Evolutionary conservation across 2,329 filamentous ascomycete genomes (phyloP).

Genomic region (Cladorrhinum sp.): DNA sequence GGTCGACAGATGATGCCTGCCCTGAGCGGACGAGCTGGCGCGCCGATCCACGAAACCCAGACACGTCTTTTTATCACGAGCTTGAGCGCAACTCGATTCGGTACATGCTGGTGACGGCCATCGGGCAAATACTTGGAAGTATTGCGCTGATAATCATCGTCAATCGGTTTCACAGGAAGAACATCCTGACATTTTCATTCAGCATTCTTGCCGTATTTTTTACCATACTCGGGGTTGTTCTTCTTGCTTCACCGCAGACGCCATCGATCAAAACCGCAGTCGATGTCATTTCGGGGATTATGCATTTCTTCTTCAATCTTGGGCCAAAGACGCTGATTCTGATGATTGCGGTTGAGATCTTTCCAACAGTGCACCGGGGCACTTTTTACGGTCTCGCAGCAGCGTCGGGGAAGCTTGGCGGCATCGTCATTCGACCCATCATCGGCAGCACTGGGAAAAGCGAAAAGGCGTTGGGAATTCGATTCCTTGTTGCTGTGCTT

Average conservation of each 20-base stretch:
- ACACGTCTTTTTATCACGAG: slow-evolving; percentile 1
- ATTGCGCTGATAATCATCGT: not conserved
- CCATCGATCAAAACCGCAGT: slow-evolving; percentile 11
- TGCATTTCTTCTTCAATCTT: slow-evolving; percentile 30
- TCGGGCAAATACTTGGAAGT: slow-evolving; percentile 11
- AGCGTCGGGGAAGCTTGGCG: slow-evolving; percentile 31
- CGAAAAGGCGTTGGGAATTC: slow-evolving; percentile 5
- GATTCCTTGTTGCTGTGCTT: slow-evolving; percentile 9
- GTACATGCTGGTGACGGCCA: slow-evolving; percentile 10
- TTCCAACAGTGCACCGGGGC: slow-evolving; percentile 32
- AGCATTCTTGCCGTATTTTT: slow-evolving; percentile 18
- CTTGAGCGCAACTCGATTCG: slow-evolving; percentile 4
- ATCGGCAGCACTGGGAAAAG: slow-evolving; percentile 2
- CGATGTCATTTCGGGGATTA: slow-evolving; percentile 24
- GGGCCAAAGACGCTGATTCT: slow-evolving; percentile 32
- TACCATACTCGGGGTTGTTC: slow-evolving; percentile 19
- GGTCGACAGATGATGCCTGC: not conserved
- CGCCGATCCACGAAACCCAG: not conserved
- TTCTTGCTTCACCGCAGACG: slow-evolving; percentile 14
- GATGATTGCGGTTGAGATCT: slow-evolving; percentile 33
- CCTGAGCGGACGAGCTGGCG: not conserved
- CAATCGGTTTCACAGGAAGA: slow-evolving; percentile 1
- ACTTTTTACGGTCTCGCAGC: slow-evolving; percentile 32
- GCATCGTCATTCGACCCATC: slow-evolving; percentile 25
- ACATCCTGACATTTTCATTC: slow-evolving; percentile 9